Percentiles rank a stretch among this genome's conserved stretches.
Evolutionary conservation across 192 early-diverging fungal genomes (phyloP).

Genomic region (Backusella tuberculispora): DNA sequence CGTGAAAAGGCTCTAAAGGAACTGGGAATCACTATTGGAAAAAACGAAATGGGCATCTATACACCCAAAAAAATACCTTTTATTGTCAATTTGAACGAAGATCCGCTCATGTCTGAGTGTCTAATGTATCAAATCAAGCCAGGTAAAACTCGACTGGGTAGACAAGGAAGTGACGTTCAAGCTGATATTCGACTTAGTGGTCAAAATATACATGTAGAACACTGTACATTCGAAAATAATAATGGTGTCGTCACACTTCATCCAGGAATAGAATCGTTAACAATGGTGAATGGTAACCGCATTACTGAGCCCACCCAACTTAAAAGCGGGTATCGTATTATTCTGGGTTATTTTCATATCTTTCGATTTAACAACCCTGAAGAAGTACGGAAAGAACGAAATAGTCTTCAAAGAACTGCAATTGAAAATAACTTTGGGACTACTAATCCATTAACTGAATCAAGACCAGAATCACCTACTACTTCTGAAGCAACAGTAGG

Average conservation of each 20-base stretch:
- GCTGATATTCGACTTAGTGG: conserved; percentile 56
- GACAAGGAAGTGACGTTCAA: conserved; percentile 27
- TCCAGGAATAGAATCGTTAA: conserved; percentile 57
- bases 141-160: conserved; percentile 64
- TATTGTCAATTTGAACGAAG: conserved; percentile 78
- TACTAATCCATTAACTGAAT: conserved; percentile 24
- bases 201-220: conserved; percentile 50
- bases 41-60: conserved; percentile 61
- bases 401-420: conserved; percentile 36
- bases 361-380: conserved; percentile 85
- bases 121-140: conserved; percentile 73
- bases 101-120: conserved; percentile 78
- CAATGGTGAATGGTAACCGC: conserved; percentile 78
- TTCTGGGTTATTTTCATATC: conserved; percentile 78
- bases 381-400: conserved; percentile 70
- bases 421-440: conserved; percentile 18
- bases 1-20: conserved; percentile 67
- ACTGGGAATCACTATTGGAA: conserved; percentile 64
- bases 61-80: conserved; percentile 71
- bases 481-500: conserved; percentile 39
- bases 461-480: conserved; percentile 39
- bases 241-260: conserved; percentile 61
- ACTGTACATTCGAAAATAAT: conserved; percentile 70
- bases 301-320: conserved; percentile 58
- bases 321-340: conserved; percentile 74